Conservation (phyloP, 2,329 filamentous ascomycete species). For the Penicillium sp. region DNA sequence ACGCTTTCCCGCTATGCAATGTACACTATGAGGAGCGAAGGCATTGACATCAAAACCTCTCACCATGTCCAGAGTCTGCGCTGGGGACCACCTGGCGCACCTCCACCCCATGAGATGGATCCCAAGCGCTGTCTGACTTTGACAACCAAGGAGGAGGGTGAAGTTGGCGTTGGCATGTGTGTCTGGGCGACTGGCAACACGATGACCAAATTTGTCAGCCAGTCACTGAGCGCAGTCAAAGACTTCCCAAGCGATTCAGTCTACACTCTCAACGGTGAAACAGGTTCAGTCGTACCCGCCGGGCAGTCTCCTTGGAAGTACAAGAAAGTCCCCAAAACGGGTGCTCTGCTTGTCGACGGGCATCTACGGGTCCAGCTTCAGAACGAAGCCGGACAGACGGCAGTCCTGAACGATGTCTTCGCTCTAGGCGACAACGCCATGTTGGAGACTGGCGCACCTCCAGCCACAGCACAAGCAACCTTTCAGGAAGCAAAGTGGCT, state of each 20-base stretch:
- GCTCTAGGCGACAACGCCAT: constrained; percentile 60
- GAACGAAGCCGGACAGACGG: constrained; percentile 36
- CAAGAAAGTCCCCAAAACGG: constrained; percentile 50
- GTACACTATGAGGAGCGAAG: constrained; percentile 57
- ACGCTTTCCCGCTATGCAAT: constrained; percentile 59
- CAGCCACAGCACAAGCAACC: constrained; percentile 62
- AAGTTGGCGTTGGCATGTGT: constrained; percentile 61
- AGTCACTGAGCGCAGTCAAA: constrained; percentile 33
- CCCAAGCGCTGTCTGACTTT: constrained; percentile 54
- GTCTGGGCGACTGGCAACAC: constrained; percentile 56
- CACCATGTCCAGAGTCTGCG: constrained; percentile 59
- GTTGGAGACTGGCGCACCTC: constrained; percentile 53
- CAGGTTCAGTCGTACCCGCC: constrained; percentile 8
- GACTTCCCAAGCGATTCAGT: constrained; percentile 38
- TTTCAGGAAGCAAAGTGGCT: constrained; percentile 62
- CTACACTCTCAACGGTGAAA: constrained; percentile 24
- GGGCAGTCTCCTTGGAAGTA: constrained; percentile 49
- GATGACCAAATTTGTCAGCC: constrained; percentile 37
- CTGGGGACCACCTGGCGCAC: constrained; percentile 49
- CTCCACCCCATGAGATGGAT: constrained; percentile 42
- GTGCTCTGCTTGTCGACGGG: constrained; percentile 57
- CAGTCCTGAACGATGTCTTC: constrained; percentile 56
- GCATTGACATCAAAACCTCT: constrained; percentile 60
- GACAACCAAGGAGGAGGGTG: constrained; percentile 59
- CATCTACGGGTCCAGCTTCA: constrained; percentile 59